These are phyloP conservation scores for Purshia tridentata DNA, from an alignment of 306 rosid genomes.

Conservation along the genomic window DNA sequence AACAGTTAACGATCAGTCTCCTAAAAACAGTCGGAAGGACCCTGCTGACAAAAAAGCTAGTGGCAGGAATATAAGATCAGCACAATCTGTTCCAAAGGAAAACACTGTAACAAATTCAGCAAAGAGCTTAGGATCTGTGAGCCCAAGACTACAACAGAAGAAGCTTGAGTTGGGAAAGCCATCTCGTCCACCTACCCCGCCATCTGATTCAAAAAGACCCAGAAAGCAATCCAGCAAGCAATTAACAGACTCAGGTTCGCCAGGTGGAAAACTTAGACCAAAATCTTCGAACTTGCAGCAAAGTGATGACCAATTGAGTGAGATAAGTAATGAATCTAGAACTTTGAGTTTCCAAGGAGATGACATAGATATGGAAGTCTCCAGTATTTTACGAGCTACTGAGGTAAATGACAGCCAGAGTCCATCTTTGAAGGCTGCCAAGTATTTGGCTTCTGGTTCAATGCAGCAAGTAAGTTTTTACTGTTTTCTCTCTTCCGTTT, in stretches of 20 bases:
- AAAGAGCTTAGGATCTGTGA: slow-evolving; percentile 62
- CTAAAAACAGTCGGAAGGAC: slow-evolving; percentile 41
- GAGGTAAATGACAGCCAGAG: slow-evolving; percentile 43
- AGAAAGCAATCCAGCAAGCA: slow-evolving; percentile 56
- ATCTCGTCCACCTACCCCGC: slow-evolving; percentile 64
- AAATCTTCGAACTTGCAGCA: slow-evolving; percentile 43
- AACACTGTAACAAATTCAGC: slow-evolving; percentile 34
- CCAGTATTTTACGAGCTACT: slow-evolving; percentile 37
- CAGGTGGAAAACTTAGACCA: slow-evolving; percentile 54
- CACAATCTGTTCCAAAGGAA: slow-evolving; percentile 46
- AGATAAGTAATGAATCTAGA: slow-evolving; percentile 61
- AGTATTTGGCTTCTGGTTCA: slow-evolving; percentile 44
- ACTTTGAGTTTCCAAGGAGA: slow-evolving; percentile 60
- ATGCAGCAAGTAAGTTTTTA: slow-evolving; percentile 48
- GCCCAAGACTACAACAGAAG: slow-evolving; percentile 82
- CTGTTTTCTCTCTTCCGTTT: slow-evolving; percentile 17
- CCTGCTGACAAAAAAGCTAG: slow-evolving; percentile 56
- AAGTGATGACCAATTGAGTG: slow-evolving; percentile 63
- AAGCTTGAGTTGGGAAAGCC: slow-evolving; percentile 69
- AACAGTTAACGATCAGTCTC: slow-evolving; percentile 44
- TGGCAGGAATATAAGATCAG: slow-evolving; percentile 36
- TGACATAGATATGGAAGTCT: slow-evolving; percentile 58
- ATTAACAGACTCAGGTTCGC: slow-evolving; percentile 45
- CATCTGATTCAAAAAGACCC: slow-evolving; percentile 52
- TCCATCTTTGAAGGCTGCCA: slow-evolving; percentile 46